These are phyloP conservation scores for Aspergillus bertholletiae DNA, from an alignment of 495 filamentous ascomycete genomes.

Conservation along the genomic window DNA sequence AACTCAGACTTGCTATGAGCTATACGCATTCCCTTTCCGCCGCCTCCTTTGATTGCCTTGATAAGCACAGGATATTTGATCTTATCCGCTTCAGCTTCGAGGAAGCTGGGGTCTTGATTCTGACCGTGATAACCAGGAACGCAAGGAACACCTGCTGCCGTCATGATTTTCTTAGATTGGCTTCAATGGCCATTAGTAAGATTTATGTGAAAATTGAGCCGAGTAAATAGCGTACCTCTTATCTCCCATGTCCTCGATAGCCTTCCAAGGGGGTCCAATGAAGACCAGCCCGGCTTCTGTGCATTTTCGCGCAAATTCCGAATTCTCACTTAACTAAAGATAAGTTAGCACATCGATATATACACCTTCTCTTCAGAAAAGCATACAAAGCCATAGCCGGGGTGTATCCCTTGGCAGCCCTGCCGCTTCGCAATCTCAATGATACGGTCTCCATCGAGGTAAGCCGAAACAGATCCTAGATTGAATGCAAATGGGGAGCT, in stretches of 20 bases:
- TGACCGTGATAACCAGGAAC: slow-evolving; percentile 93
- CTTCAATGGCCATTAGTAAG: slow-evolving; percentile 29
- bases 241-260: slow-evolving; percentile 97
- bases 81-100: slow-evolving; percentile 70
- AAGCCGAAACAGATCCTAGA: slow-evolving; percentile 74
- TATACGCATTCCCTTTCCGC: slow-evolving; percentile 99
- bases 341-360: slow-evolving; percentile 5
- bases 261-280: slow-evolving; percentile 86
- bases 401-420: slow-evolving; percentile 87
- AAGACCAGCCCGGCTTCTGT: slow-evolving; percentile 89
- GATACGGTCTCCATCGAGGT: slow-evolving; percentile 90
- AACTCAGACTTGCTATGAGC: slow-evolving; percentile 73
- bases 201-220: neutral
- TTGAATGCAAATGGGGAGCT: slow-evolving; percentile 79
- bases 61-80: slow-evolving; percentile 91
- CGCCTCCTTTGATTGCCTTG: slow-evolving; percentile 95
- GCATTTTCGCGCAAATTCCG: slow-evolving; percentile 83
- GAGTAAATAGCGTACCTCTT: slow-evolving; percentile 58
- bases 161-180: slow-evolving; percentile 93
- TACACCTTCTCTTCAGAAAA: neutral
- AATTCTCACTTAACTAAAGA: slow-evolving; percentile 75
- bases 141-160: slow-evolving; percentile 84
- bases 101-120: slow-evolving; percentile 71
- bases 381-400: slow-evolving; percentile 91
- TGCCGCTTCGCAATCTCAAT: slow-evolving; percentile 80